Evolutionary conservation across 805 yeast species (phyloP).

Genomic region (Candida bentonensis): DNA sequence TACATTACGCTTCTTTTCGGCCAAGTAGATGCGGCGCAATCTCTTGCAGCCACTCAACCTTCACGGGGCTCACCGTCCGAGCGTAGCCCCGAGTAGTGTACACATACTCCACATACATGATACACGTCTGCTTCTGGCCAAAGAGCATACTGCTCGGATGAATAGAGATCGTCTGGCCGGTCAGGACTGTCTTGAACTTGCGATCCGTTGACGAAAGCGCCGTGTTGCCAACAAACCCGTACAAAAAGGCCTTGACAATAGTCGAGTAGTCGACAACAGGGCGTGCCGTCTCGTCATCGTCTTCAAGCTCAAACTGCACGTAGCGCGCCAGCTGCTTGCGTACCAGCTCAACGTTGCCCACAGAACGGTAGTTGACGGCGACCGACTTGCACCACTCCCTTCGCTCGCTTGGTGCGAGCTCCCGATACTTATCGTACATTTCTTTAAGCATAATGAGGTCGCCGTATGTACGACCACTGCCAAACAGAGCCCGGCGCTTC

Average conservation of each 20-base stretch:
- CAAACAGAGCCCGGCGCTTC: constrained; percentile 53
- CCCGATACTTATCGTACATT: constrained; percentile 42
- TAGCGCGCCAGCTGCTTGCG: constrained; percentile 63
- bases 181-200: constrained; percentile 68
- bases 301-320: constrained; percentile 32
- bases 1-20: neutral
- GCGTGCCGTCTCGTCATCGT: constrained; percentile 10
- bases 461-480: constrained; percentile 61
- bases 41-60: constrained; percentile 76
- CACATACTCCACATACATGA: constrained; percentile 90
- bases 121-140: constrained; percentile 69
- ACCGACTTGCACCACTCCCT: constrained; percentile 75
- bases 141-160: constrained; percentile 86
- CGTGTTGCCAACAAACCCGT: constrained; percentile 75
- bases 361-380: constrained; percentile 63
- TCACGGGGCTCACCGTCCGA: constrained; percentile 69
- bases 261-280: constrained; percentile 36
- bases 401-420: constrained; percentile 39
- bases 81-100: constrained; percentile 90
- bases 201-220: constrained; percentile 94
- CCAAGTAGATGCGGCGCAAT: constrained; percentile 55
- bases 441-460: constrained; percentile 77
- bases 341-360: constrained; percentile 62
- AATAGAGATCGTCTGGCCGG: constrained; percentile 69
- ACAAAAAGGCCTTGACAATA: constrained; percentile 64